Evolutionary conservation across 2,329 filamentous ascomycete species (phyloP).

Genomic region (Diaporthe helianthi): DNA sequence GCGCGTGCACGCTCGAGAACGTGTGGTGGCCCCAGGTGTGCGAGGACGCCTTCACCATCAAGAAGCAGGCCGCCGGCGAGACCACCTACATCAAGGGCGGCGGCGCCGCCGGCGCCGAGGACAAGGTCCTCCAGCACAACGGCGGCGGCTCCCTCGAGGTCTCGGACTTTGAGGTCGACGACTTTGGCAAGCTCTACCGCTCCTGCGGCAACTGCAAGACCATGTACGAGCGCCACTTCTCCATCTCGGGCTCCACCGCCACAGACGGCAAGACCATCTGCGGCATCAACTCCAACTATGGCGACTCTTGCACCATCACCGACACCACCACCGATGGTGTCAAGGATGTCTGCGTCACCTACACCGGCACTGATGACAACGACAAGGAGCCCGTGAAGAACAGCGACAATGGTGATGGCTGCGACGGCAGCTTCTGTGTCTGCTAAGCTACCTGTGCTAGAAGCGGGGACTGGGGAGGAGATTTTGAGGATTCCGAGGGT

Average conservation of each 20-base stretch:
- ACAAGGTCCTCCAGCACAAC: conserved; percentile 50
- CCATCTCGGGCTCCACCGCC: conserved; percentile 53
- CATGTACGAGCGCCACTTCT: conserved; percentile 48
- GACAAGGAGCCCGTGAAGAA: conserved; percentile 14
- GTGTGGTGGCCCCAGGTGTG: conserved; percentile 45
- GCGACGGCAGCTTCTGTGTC: conserved; percentile 24
- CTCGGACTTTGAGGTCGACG: conserved; percentile 50
- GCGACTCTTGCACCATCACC: conserved; percentile 43
- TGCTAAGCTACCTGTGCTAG: conserved; percentile 1
- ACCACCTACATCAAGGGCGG: conserved; percentile 49
- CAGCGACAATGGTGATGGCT: conserved; percentile 20
- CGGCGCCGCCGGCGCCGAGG: conserved; percentile 45
- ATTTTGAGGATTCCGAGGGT: conserved; percentile 1
- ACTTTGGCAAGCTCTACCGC: conserved; percentile 55
- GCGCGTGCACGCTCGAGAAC: conserved; percentile 51
- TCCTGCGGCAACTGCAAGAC: conserved; percentile 56
- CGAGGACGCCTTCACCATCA: conserved; percentile 47
- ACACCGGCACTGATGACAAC: conserved; percentile 23
- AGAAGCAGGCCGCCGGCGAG: conserved; percentile 40
- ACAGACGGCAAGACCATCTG: conserved; percentile 43
- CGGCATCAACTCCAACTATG: conserved; percentile 56
- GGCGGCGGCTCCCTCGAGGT: conserved; percentile 44
- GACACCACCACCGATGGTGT: conserved; percentile 29
- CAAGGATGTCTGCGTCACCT: conserved; percentile 15
- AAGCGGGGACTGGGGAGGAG: not conserved